These are phyloP conservation scores for Backusella mclennaniae DNA, from an alignment of 192 early-diverging fungal species.

Conservation along the genomic window DNA sequence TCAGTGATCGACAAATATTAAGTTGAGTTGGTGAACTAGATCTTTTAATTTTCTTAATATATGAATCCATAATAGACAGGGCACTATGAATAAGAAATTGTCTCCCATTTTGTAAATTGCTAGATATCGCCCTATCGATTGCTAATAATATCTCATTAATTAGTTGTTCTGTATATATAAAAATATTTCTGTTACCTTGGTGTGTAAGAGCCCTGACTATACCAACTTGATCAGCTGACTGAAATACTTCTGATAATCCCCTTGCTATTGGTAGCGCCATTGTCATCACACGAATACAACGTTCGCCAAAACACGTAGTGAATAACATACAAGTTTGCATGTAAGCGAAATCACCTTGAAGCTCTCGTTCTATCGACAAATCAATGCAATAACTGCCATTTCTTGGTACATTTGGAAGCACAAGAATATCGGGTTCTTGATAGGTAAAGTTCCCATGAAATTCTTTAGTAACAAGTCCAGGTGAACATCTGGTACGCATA, in stretches of 20 bases:
- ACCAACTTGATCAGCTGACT: slow-evolving; percentile 64
- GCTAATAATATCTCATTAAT: slow-evolving; percentile 35
- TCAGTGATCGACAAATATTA: slow-evolving; percentile 66
- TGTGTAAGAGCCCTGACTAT: slow-evolving; percentile 68
- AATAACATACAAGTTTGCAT: slow-evolving; percentile 85
- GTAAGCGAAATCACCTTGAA: slow-evolving; percentile 55
- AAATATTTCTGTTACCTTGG: slow-evolving; percentile 40
- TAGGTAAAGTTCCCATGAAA: slow-evolving; percentile 90
- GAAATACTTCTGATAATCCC: slow-evolving; percentile 65
- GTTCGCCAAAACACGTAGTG: slow-evolving; percentile 75
- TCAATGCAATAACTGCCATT: slow-evolving; percentile 79
- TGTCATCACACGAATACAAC: slow-evolving; percentile 83
- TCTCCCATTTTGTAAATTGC: slow-evolving; percentile 74
- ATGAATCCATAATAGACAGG: slow-evolving; percentile 69
- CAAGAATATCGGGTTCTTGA: slow-evolving; percentile 76
- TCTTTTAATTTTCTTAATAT: slow-evolving; percentile 64
- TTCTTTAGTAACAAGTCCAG: slow-evolving; percentile 66
- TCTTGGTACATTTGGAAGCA: slow-evolving; percentile 79
- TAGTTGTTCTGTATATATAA: too few relatives aligned
- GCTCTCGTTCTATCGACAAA: slow-evolving; percentile 55
- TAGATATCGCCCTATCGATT: slow-evolving; percentile 66
- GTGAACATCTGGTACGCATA: slow-evolving; percentile 76
- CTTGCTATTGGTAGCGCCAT: slow-evolving; percentile 71
- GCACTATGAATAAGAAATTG: slow-evolving; percentile 70
- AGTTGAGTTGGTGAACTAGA: slow-evolving; percentile 60